These are phyloP conservation scores for Talaromyces sp. DNA, from an alignment of 2,329 filamentous ascomycete genomes.

Conservation along the genomic window DNA sequence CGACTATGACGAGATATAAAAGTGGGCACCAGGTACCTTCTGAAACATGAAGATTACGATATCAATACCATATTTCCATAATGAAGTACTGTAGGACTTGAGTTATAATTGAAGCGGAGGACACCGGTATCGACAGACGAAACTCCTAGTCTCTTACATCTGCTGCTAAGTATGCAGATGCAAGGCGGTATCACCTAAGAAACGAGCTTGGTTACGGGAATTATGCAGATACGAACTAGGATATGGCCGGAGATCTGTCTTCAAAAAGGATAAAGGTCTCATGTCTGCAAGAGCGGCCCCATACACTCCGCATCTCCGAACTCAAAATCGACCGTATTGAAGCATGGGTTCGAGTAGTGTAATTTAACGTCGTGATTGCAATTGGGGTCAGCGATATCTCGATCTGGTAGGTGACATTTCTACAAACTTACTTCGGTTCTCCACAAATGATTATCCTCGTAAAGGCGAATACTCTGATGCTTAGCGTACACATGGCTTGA, in stretches of 20 bases:
- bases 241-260: background rate
- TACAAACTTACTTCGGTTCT: background rate
- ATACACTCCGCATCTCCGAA: background rate
- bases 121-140: background rate
- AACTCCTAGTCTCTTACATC: background rate
- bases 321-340: slow-evolving; percentile 3
- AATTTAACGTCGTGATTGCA: background rate
- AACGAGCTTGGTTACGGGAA: background rate
- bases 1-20: background rate
- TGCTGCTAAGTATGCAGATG: background rate
- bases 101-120: background rate
- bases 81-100: background rate
- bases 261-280: background rate
- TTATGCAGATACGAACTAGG: background rate
- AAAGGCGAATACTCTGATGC: background rate
- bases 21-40: background rate
- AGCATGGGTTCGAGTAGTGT: background rate
- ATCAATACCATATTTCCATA: background rate
- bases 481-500: background rate
- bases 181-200: background rate
- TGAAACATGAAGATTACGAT: background rate
- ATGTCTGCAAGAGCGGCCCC: background rate
- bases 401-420: background rate
- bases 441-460: background rate
- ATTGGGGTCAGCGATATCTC: background rate